Evolutionary conservation across 371 early-diverging fungal genomes (phyloP), one percentile per base, ranked within the genome.

Genomic region (Mucor irregularis): DNA sequence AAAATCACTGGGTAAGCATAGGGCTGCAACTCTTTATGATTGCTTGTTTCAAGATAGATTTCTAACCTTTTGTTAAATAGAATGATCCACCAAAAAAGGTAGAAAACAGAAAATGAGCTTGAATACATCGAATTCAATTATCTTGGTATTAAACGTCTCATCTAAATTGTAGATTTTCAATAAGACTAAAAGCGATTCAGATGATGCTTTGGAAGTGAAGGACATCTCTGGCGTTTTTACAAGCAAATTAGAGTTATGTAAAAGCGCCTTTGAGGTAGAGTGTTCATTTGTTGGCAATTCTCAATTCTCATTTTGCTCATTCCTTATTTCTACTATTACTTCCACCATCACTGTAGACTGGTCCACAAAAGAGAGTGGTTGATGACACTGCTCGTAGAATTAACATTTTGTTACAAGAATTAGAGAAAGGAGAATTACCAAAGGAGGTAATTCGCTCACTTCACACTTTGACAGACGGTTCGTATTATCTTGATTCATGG

Each of bases 371-470:
- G 62, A 64, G 80, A 17, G 75, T 82, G 61, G 69, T 80, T 49
- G 83, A 83, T 21, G 87, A 89, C 53, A 80, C 86, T 0, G 69
- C 74, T n/a, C 78, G 78, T 53, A 72, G 81, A 49, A 62, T 89
- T 22, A 56, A 67, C 22, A 63, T 55, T 4, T 51, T 89, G 33
- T 59, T 81, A 39, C 77, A 76, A n/a, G 79, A 80, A 55, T 53
- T 89, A 62, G 74, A 83, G 42, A 69, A 76, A 13, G 62, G 68
- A 7, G 72, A 75, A 19, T 65, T 83, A 6, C 69, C 77, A 25
- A 69, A 65, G 9, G 75, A 78, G 16, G 67, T 89, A 13, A 49
- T 69, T 5, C 43, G 35, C 11, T 66, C 72, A 17, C 63, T 83
- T 2, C 72, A 59, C 16, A 65, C 73, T 29, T 16, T 68, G 37